These are phyloP conservation scores for Mycogone perniciosa DNA, from an alignment of 2,329 filamentous ascomycete species.

Conservation along the genomic window DNA sequence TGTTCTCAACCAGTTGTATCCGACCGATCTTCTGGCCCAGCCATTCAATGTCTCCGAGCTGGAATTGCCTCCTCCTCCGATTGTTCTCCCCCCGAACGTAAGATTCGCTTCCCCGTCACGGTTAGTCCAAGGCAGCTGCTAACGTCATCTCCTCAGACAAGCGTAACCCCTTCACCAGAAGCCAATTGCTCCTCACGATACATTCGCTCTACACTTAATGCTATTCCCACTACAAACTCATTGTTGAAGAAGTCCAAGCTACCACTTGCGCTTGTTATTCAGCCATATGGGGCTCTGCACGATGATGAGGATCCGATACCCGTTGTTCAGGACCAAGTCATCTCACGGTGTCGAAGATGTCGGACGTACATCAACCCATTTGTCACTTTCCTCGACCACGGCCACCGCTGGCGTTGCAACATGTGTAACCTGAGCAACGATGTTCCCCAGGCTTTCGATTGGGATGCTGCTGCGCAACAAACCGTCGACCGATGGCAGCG, in stretches of 20 bases:
- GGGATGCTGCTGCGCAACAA: constrained; percentile 89
- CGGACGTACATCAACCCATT: constrained; percentile 97
- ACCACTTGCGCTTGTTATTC: constrained; percentile 91
- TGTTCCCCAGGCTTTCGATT: constrained; percentile 98
- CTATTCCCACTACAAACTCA: constrained; percentile 84
- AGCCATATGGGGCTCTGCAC: constrained; percentile 88
- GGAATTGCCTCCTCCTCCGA: constrained; percentile 83
- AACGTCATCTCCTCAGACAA: constrained; percentile 53
- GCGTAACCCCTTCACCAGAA: constrained; percentile 82
- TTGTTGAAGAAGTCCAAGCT: constrained; percentile 95
- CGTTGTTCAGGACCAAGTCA: constrained; percentile 92
- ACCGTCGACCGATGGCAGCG: constrained; percentile 87
- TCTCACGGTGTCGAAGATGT: constrained; percentile 91
- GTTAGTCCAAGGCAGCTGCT: constrained; percentile 23
- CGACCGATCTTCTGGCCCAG: constrained; percentile 84
- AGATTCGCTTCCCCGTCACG: constrained; percentile 27
- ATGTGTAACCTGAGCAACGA: constrained; percentile 99
- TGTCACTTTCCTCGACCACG: constrained; percentile 92
- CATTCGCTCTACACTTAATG: constrained; percentile 90
- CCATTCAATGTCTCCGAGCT: constrained; percentile 92
- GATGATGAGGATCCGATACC: constrained; percentile 88
- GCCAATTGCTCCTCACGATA: constrained; percentile 93
- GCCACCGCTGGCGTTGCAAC: constrained; percentile 97
- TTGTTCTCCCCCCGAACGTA: constrained; percentile 87
- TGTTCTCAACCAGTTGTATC: constrained; percentile 79